Percentiles rank a stretch among this genome's conserved stretches.
Evolutionary conservation across 2,329 filamentous ascomycete species (phyloP).

Genomic region (Fusarium nelsonii): DNA sequence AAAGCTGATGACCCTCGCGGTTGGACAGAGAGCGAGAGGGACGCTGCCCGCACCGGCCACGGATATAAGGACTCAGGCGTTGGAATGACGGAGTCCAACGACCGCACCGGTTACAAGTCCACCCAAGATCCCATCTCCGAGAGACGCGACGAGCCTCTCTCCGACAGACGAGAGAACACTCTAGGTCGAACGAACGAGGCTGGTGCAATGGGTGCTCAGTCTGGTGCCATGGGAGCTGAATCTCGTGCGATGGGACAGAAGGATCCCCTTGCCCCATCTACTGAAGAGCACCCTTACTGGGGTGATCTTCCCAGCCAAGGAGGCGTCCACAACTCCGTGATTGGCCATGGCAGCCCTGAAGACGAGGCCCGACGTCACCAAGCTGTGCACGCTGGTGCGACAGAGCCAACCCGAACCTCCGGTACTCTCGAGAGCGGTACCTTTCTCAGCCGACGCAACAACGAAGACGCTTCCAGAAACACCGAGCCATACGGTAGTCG

Average conservation of each 20-base stretch:
- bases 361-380: constrained; percentile 21
- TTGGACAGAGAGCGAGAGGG: constrained; percentile 12
- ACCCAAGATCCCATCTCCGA: constrained; percentile 9
- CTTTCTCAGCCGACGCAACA: constrained; percentile 2
- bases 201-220: no score
- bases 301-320: constrained; percentile 27
- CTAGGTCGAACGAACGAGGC: constrained; percentile 1
- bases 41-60: constrained; percentile 11
- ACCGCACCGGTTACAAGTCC: constrained; percentile 2
- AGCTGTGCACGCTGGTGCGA: neutral
- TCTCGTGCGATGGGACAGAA: neutral
- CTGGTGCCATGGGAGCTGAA: neutral
- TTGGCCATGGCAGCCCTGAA: constrained; percentile 32
- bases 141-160: neutral
- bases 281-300: constrained; percentile 39
- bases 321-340: constrained; percentile 24
- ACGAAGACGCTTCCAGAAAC: neutral
- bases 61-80: constrained; percentile 34
- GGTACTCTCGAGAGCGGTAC: constrained; percentile 13
- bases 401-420: neutral
- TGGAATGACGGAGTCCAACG: constrained; percentile 16
- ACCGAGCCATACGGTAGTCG: constrained; percentile 13
- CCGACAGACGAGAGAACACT: neutral
- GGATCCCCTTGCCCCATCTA: constrained; percentile 6
- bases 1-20: constrained; percentile 39